phyloP scores from a whole-genome alignment of 139 green algal species.

The Micromonas commoda region DNA sequence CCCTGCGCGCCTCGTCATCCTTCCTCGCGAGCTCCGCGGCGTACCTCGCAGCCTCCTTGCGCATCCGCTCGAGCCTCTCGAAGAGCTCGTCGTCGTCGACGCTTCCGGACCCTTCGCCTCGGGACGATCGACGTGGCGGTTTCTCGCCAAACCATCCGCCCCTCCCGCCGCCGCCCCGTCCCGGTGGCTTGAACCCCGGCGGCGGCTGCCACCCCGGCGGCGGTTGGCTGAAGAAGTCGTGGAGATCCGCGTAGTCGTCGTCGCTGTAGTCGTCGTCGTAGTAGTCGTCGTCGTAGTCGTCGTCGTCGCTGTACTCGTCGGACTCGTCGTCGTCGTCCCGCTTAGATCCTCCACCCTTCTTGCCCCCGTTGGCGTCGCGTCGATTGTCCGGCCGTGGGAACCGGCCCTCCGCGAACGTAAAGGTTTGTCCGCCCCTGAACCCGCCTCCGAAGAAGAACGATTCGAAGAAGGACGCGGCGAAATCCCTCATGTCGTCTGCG shows the following conservation, averaged over 20 bases:
- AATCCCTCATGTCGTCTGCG: slow-evolving; percentile 20
- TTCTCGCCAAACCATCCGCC: not conserved
- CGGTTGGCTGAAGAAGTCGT: slow-evolving; percentile 3
- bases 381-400: not conserved
- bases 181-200: not conserved
- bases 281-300: not conserved
- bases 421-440: not conserved
- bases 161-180: not conserved
- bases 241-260: slow-evolving; percentile 3
- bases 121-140: not conserved
- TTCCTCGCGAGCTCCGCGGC: slow-evolving; percentile 17
- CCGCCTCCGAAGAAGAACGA: slow-evolving; percentile 21
- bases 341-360: not conserved
- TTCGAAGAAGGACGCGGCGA: slow-evolving; percentile 23
- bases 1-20: slow-evolving; percentile 12
- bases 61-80: slow-evolving; percentile 18
- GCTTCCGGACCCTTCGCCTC: not conserved
- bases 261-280: slow-evolving; percentile 3
- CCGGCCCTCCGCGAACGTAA: not conserved
- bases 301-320: not conserved
- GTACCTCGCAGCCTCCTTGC: slow-evolving; percentile 14
- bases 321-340: not conserved
- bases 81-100: slow-evolving; percentile 18
- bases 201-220: not conserved
- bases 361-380: not conserved